Conservation (phyloP, 2,329 filamentous ascomycete species). For the Colletotrichum godetiae region DNA sequence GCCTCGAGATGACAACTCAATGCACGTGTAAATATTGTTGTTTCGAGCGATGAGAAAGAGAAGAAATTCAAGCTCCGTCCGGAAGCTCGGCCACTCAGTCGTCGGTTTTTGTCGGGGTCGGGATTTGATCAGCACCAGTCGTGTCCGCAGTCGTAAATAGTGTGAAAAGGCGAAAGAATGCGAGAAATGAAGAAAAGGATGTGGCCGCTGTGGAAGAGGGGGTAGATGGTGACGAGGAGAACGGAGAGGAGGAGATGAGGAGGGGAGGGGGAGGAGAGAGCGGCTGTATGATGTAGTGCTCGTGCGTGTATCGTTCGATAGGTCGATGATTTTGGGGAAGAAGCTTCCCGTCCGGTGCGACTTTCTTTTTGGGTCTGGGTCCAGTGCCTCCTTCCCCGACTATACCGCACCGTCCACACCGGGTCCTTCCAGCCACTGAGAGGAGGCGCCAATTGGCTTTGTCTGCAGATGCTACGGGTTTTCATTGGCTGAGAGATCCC, state of each 20-base stretch:
- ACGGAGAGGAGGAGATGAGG: slow-evolving; percentile 4
- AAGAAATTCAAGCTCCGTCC: slow-evolving; percentile 23
- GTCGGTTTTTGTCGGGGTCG: slow-evolving; percentile 12
- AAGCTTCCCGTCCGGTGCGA: slow-evolving; percentile 24
- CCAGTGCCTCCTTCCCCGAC: slow-evolving; percentile 8
- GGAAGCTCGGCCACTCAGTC: slow-evolving; percentile 25
- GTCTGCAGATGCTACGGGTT: not conserved
- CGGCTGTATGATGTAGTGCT: slow-evolving; percentile 33
- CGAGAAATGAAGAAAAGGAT: not conserved
- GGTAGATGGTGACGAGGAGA: slow-evolving; percentile 15
- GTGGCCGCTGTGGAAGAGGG: not conserved
- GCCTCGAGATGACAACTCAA: not conserved
- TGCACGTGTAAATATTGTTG: slow-evolving; percentile 3
- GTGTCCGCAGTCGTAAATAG: not conserved
- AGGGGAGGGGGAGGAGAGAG: slow-evolving; percentile 11
- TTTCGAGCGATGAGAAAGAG: not conserved
- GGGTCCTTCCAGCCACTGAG: slow-evolving; percentile 29
- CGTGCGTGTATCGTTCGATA: slow-evolving; percentile 34
- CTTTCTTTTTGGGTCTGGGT: slow-evolving; percentile 25
- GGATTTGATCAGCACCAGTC: slow-evolving; percentile 3
- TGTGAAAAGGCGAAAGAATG: not conserved
- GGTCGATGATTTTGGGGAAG: slow-evolving; percentile 34
- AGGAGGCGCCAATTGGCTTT: slow-evolving; percentile 20
- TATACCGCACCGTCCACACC: not conserved
- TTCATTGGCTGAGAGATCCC: slow-evolving; percentile 7